Base-by-base conservation (phyloP, 805 yeast genomes). In the Candida jianshihensis region DNA sequence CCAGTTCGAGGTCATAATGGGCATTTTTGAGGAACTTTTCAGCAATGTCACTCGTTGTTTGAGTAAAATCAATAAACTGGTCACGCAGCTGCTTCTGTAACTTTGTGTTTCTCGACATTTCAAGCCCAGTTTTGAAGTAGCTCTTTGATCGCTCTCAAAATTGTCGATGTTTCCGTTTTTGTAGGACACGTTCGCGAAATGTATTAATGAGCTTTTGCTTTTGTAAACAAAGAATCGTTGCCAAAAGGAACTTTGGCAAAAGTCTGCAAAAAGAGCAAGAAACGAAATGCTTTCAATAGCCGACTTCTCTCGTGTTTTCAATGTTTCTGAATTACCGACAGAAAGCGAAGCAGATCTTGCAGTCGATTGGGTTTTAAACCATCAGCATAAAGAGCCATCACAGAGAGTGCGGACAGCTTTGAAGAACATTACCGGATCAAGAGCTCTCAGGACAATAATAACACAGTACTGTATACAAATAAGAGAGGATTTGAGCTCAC, bases 1-100 rank as follows among this genome's bases (percentile, higher is more conserved):
- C 58, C 20, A 53, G 31, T 24, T 51, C 56, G 12, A 53, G 36
- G 29, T 53, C 53, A 42, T 51, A 53, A 5, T 41, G 42, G 17
- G 53, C 26, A 17, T 31, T 29, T 8, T 33, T 38, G 14, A 53
- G 43, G 19, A 50, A 53, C 31, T 39, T 39, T 16, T 44, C 53
- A 3, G 58, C 58, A 6, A 49, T 41, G 11, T 45, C 24, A 0
- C 47, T 31, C 3, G 51, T 51, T 3, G 53, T 39, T 21, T 42
- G 44, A 4, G 58, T 53, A 36, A 51, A 52, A 37, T 50, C 56
- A 26, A 52, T 51, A 37, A 53, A 53, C 38, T 42, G 52, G 30
- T 53, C 58, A 12, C 51, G 43, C 15, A 53, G 41, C 33, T 52
- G 56, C 31, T 43, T 45, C 37, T 49, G 53, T 1, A 37, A 25